These are phyloP conservation scores for Fusarium bulbicola DNA, from an alignment of 2,329 filamentous ascomycete species.

Conservation along the genomic window DNA sequence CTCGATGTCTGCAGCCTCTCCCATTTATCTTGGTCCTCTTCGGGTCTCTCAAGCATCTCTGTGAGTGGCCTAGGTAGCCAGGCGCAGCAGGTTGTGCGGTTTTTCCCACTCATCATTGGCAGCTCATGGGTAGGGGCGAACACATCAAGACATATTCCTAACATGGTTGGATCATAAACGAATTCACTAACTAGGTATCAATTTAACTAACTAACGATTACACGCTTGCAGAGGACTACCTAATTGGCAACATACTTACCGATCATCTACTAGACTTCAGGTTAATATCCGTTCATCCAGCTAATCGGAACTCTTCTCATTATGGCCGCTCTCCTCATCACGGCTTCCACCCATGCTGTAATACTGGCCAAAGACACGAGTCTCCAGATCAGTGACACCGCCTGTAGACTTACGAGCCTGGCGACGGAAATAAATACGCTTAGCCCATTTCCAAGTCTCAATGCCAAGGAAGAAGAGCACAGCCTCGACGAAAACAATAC, in stretches of 20 bases:
- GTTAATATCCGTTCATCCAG: neutral
- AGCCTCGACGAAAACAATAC: conserved; percentile 63
- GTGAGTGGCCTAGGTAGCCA: no score
- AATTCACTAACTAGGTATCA: neutral
- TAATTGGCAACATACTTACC: neutral
- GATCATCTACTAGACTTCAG: neutral
- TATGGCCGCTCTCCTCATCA: conserved; percentile 29
- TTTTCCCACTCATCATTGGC: accelerated
- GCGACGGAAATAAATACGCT: conserved; percentile 56
- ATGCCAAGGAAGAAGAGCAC: conserved; percentile 66
- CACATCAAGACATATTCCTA: neutral
- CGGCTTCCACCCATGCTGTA: conserved; percentile 36
- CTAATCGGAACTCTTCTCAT: conserved; percentile 3
- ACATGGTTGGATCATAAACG: no score
- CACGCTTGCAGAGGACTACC: neutral
- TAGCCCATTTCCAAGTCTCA: conserved; percentile 67
- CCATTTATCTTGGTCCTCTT: neutral
- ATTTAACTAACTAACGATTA: neutral
- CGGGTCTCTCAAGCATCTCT: no score
- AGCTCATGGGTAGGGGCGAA: no score
- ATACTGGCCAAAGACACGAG: conserved; percentile 47
- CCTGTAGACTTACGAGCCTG: conserved; percentile 37
- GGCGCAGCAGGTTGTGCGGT: neutral
- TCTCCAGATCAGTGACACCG: conserved; percentile 43
- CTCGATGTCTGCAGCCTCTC: neutral